Evolutionary conservation across 2,329 filamentous ascomycete species (phyloP), one percentile per base, ranked within the genome.

Genomic region (Dothideomycetidae sp.): DNA sequence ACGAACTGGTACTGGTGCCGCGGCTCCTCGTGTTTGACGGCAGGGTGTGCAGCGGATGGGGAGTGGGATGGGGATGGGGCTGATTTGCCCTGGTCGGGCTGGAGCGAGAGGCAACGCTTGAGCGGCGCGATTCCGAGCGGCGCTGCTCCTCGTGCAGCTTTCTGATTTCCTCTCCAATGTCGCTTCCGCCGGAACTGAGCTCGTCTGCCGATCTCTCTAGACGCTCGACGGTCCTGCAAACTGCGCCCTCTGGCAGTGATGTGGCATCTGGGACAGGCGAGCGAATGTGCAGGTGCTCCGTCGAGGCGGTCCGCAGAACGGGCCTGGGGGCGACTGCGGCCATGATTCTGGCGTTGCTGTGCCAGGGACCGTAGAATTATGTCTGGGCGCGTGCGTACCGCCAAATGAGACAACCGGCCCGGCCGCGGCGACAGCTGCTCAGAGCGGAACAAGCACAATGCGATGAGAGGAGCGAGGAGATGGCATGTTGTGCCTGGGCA

Each of bases 91-190:
- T 26, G 21, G 21, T 26, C n/a, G 21, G 21, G 29, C 36, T 33
- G 23, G 26, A 17, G n/a, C 26, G 35, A 37, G 35, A 37, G 23
- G 29, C 29, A 18, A 32, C 33, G 33, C 43, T 43, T 13, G 43
- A 44, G 21, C 43, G 67, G 43, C 72, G 67, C 52, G 75, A 81
- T 52, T 81, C 78, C 51, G 66, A 72, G 46, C 73, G 69, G 58
- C 81, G 82, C 52, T 81, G 63, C 56, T 81, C 75, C 43, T 73
- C 65, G 56, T 82, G 75, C 46, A 83, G 65, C 50, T 78, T 73
- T 42, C 78, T 71, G 49, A 85, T 86, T 48, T 81, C 79, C 61
- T 81, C 73, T 49, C 80, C 79, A 51, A 85, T 80, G 44, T 81
- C 82, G 44, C 76, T 81, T 32, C 67, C 68, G 40, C 75, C 77